These are phyloP conservation scores for Irpex lacteus DNA, from an alignment of 1,284 basidiomycete genomes.

Conservation along the genomic window DNA sequence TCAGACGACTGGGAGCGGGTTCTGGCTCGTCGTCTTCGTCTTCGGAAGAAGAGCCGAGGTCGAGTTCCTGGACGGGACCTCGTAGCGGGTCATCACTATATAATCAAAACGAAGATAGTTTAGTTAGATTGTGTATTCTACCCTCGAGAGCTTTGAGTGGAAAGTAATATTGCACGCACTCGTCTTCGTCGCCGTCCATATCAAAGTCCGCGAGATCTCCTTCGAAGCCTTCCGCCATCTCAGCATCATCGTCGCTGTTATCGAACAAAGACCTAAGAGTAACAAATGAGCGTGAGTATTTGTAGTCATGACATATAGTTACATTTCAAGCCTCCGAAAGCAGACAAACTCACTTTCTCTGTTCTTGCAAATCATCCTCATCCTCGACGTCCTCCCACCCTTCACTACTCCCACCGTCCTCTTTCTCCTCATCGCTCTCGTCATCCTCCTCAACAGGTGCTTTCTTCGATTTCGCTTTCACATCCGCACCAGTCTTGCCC, in stretches of 20 bases:
- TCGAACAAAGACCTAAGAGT: slow-evolving; percentile 43
- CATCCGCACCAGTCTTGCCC: slow-evolving; percentile 20
- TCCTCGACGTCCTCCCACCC: slow-evolving; percentile 68
- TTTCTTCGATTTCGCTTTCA: slow-evolving; percentile 21
- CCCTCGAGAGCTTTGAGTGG: neutral
- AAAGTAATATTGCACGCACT: slow-evolving; percentile 11
- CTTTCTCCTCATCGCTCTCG: neutral
- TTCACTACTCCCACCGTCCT: slow-evolving; percentile 33
- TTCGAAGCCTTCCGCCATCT: slow-evolving; percentile 26
- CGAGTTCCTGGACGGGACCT: slow-evolving; percentile 61
- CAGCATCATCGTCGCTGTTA: slow-evolving; percentile 45
- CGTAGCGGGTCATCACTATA: slow-evolving; percentile 41
- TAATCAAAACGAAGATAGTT: neutral
- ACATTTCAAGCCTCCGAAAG: no score
- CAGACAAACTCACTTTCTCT: slow-evolving; percentile 40
- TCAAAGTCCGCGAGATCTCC: slow-evolving; percentile 50
- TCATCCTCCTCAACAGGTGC: slow-evolving; percentile 19
- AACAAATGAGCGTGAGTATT: neutral
- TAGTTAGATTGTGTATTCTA: neutral
- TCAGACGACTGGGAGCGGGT: slow-evolving; percentile 31
- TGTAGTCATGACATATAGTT: no score
- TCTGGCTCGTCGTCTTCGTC: slow-evolving; percentile 34
- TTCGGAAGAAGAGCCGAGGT: slow-evolving; percentile 64
- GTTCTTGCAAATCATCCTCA: slow-evolving; percentile 38
- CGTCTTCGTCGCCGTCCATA: slow-evolving; percentile 37